These are phyloP conservation scores for Detonula confervacea DNA, from an alignment of 352 stramenopile species.

Conservation along the genomic window DNA sequence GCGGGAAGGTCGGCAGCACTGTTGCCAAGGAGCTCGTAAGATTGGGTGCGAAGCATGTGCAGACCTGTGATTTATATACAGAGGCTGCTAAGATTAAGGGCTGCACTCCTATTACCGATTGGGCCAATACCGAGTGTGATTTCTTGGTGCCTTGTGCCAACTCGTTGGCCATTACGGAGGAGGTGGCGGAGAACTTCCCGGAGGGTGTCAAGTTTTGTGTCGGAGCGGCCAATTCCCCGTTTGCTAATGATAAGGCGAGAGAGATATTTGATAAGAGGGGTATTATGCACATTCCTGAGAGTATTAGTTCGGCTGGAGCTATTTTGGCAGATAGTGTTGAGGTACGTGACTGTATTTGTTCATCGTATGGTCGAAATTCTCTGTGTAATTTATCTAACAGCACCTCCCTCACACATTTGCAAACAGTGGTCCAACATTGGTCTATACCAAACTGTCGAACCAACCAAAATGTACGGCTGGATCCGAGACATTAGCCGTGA, in stretches of 20 bases:
- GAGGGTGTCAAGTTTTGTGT: constrained; percentile 46
- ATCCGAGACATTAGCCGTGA: constrained; percentile 36
- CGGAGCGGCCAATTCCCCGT: constrained; percentile 46
- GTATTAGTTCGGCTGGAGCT: constrained; percentile 42
- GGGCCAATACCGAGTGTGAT: constrained; percentile 33
- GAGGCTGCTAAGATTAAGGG: constrained; percentile 33
- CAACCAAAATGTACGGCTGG: constrained; percentile 53
- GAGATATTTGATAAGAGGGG: constrained; percentile 40
- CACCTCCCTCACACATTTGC: too few relatives aligned
- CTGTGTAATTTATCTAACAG: too few relatives aligned
- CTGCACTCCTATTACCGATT: constrained; percentile 47
- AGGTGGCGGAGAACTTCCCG: constrained; percentile 35
- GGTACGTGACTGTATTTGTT: constrained; percentile 8
- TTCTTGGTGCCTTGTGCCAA: constrained; percentile 60
- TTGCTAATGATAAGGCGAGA: constrained; percentile 38
- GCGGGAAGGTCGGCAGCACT: constrained; percentile 52
- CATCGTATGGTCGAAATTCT: too few relatives aligned
- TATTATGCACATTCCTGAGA: constrained; percentile 52
- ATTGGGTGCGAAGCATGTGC: constrained; percentile 43
- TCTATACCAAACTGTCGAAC: constrained; percentile 52
- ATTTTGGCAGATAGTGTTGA: constrained; percentile 47
- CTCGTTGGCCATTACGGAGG: constrained; percentile 48
- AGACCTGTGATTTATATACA: constrained; percentile 51
- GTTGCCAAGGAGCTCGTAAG: constrained; percentile 46
- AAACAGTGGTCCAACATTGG: constrained; percentile 47